Evolutionary conservation across 1,139 yeast species (phyloP).

Genomic region (Kazachstania sp.): DNA sequence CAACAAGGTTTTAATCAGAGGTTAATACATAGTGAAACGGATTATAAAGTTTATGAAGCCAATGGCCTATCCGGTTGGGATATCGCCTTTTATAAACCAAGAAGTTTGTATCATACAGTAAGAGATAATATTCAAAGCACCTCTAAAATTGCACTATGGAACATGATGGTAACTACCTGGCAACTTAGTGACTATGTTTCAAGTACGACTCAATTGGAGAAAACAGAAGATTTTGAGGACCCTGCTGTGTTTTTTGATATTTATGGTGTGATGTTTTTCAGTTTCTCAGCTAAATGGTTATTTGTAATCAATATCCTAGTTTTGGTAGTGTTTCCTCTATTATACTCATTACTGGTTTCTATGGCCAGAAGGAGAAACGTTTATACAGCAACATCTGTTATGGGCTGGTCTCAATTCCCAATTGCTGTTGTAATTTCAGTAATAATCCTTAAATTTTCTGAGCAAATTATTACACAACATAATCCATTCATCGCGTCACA

Average conservation of each 20-base stretch:
- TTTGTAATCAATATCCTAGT: conserved; percentile 42
- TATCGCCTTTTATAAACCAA: conserved; percentile 63
- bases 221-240: conserved; percentile 24
- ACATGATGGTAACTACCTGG: conserved; percentile 65
- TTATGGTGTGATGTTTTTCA: conserved; percentile 47
- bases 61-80: conserved; percentile 78
- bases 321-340: conserved; percentile 47
- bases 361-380: conserved; percentile 40
- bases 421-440: conserved; percentile 42
- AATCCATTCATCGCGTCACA: conserved; percentile 59
- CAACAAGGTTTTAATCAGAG: conserved; percentile 76
- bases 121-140: conserved; percentile 63
- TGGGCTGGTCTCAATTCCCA: conserved; percentile 50
- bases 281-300: conserved; percentile 42
- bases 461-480: conserved; percentile 9
- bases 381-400: conserved; percentile 37
- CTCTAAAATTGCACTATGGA: conserved; percentile 58
- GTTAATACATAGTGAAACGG: conserved; percentile 75
- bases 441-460: conserved; percentile 31
- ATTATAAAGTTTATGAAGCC: conserved; percentile 61
- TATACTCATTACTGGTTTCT: conserved; percentile 41
- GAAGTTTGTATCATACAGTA: conserved; percentile 74
- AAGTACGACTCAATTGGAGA: conserved; percentile 26
- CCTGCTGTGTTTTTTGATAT: conserved; percentile 58
- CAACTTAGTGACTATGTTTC: conserved; percentile 46